Evolutionary conservation across 2,329 filamentous ascomycete species (phyloP), one percentile per base, ranked within the genome.

Genomic region (Akanthomyces dipterigenus): DNA sequence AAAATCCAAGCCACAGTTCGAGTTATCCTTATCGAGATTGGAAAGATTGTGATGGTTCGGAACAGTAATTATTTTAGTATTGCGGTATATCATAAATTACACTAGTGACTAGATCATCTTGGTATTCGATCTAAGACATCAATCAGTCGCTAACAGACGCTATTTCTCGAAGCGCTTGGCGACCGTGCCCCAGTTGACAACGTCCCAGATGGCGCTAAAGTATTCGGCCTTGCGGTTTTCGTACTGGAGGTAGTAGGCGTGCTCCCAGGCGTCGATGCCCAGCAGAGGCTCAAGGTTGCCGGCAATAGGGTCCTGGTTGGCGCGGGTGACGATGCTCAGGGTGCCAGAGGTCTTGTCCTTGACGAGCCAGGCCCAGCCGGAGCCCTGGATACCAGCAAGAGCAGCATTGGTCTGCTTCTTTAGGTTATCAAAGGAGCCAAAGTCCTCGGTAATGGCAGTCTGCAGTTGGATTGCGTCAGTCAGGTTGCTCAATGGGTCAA

Each of bases 161-260:
- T 80, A 75, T 65, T 80, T 78, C 67, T 78, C 77, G 71, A 91
- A 91, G 66, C 91, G 85, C 81, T 88, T 86, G 75, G 90, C 87
- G 49, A 91, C 93, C 36, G 89, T 85, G 84, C 92, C 91, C 93
- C 93, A 97, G 86, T 96, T 96, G 76, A 96, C 81, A 55, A 96
- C 92, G 68, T 96, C 90, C 93, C 93, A 96, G 74, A 96, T 89
- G 63, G 91, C 91, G 70, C 84, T 84, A 77, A 96, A 96, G 82
- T 96, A 96, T 80, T 96, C 92, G 62, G 89, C 92, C 86, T 96
- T 96, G 77, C 91, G 88, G 83, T 96, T 96, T 85, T 96, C 85
- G 80, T 96, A 96, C 80, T 96, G 91, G 64, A 96, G 82, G 79
- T 96, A 96, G 82, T 96, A 96, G 57, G 92, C 92, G 78, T 96